Evolutionary conservation across 2,329 filamentous ascomycete species (phyloP).

Genomic region (Aspergillus hortae): DNA sequence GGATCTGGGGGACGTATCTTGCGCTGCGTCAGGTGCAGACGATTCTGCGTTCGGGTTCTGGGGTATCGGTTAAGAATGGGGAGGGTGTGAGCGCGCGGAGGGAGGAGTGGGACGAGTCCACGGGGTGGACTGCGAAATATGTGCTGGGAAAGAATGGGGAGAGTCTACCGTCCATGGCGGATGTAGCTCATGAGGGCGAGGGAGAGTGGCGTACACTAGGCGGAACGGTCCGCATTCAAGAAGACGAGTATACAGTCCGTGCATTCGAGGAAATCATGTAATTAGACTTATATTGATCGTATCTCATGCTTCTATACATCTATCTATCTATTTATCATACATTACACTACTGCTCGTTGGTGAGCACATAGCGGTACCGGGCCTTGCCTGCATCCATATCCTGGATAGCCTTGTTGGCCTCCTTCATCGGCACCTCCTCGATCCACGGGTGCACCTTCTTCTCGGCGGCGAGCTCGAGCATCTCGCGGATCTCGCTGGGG

Average conservation of each 20-base stretch:
- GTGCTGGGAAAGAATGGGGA: background rate
- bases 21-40: slow-evolving; percentile 25
- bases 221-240: slow-evolving; percentile 16
- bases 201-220: slow-evolving; percentile 16
- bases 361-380: slow-evolving; percentile 43
- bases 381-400: slow-evolving; percentile 43
- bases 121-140: slow-evolving; percentile 12
- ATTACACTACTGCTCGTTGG: slow-evolving; percentile 31
- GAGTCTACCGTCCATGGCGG: slow-evolving; percentile 20
- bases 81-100: slow-evolving; percentile 25
- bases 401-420: slow-evolving; percentile 40
- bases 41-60: slow-evolving; percentile 8
- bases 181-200: slow-evolving; percentile 10
- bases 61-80: slow-evolving; percentile 19
- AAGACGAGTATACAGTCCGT: slow-evolving; percentile 21
- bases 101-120: slow-evolving; percentile 14
- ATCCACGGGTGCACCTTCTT: slow-evolving; percentile 41
- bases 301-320: slow-evolving; percentile 1
- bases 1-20: slow-evolving; percentile 29
- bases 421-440: slow-evolving; percentile 37
- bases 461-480: slow-evolving; percentile 40
- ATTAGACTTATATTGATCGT: background rate
- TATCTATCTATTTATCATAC: slow-evolving; percentile 11
- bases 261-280: slow-evolving; percentile 23
- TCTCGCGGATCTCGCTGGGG: slow-evolving; percentile 39